Conservation (phyloP, 306 rosid genomes). For the Quercus engelmannii region DNA sequence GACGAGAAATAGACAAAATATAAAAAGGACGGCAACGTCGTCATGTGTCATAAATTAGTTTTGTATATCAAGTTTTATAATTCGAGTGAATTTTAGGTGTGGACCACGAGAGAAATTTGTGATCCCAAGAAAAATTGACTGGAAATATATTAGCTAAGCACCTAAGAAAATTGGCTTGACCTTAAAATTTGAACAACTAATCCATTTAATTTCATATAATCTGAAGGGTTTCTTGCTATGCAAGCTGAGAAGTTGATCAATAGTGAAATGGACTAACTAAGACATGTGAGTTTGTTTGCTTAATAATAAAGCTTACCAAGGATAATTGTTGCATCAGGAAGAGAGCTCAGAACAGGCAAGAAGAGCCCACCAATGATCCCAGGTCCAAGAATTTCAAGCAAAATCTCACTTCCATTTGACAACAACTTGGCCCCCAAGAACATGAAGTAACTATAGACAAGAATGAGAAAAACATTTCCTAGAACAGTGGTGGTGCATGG, state of each 20-base stretch:
- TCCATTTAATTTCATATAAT: background rate
- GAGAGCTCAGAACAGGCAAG: constrained; percentile 39
- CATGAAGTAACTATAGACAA: constrained; percentile 51
- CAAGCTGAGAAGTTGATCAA: background rate
- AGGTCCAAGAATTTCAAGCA: constrained; percentile 50
- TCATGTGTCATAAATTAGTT: background rate
- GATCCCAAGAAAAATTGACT: background rate
- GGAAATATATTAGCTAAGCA: no score
- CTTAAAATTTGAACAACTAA: background rate
- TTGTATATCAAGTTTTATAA: background rate
- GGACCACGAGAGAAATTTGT: background rate
- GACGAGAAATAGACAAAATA: background rate
- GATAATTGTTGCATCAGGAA: constrained; percentile 48
- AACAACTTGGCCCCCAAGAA: constrained; percentile 38
- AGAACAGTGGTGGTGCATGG: constrained; percentile 36
- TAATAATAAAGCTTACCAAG: constrained; percentile 32
- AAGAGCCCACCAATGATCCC: constrained; percentile 47
- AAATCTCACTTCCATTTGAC: constrained; percentile 42
- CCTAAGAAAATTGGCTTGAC: background rate
- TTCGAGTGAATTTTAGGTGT: background rate
- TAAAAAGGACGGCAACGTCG: background rate
- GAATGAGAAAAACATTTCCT: constrained; percentile 39
- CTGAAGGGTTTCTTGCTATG: no score
- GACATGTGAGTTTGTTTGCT: background rate
- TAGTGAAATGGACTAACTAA: background rate